These are phyloP conservation scores for Verticillium nubilum DNA, from an alignment of 2,329 filamentous ascomycete species.

Conservation along the genomic window DNA sequence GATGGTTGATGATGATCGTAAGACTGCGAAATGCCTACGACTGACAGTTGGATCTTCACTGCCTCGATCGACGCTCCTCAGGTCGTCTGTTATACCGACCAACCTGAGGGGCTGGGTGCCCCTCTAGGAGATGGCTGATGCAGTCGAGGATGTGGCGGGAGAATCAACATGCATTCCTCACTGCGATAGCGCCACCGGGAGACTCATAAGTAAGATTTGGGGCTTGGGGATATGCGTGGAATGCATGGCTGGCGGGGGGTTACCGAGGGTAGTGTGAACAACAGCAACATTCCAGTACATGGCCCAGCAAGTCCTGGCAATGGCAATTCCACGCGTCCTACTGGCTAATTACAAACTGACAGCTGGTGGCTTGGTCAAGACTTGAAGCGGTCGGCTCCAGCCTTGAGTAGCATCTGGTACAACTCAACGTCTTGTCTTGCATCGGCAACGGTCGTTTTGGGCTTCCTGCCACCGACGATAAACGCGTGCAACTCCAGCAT, in stretches of 20 bases:
- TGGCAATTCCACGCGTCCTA: neutral
- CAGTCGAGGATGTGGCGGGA: neutral
- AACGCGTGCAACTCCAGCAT: constrained; percentile 26
- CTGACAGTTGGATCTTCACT: neutral
- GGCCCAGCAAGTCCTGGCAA: too few relatives aligned
- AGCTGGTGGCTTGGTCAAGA: neutral
- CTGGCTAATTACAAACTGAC: neutral
- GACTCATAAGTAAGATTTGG: neutral
- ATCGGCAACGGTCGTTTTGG: constrained; percentile 23
- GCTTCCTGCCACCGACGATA: constrained; percentile 12
- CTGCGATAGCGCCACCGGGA: neutral
- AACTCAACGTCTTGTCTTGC: constrained; percentile 23
- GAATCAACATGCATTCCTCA: neutral
- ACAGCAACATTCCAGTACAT: neutral
- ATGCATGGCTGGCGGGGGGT: neutral
- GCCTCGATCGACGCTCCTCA: neutral
- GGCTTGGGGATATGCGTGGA: neutral
- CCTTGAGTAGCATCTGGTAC: constrained; percentile 22
- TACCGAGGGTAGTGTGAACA: neutral
- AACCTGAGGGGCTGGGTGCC: neutral
- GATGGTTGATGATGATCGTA: neutral
- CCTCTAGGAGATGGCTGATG: neutral
- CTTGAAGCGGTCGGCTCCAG: constrained; percentile 3
- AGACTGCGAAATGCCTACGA: neutral
- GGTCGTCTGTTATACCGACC: neutral